phyloP scores from a whole-genome alignment of 192 early-diverging fungal species.

The Coemansia sp. region DNA sequence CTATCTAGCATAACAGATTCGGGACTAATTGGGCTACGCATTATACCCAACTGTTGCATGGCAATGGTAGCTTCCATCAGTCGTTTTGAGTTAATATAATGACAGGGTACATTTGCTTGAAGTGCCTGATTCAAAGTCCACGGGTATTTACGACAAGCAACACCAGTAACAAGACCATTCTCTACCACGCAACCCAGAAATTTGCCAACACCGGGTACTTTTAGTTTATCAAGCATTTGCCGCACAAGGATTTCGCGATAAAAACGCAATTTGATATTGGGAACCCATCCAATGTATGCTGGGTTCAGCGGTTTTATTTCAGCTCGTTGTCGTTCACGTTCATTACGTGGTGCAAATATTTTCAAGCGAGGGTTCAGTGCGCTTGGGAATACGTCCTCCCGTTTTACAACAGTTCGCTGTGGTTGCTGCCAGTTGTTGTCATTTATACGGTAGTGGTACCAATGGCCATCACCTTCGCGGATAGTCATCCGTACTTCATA shows the following conservation, averaged over 20 bases:
- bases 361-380: not conserved
- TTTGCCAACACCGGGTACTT: conserved; percentile 7
- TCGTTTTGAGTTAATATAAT: conserved; percentile 4
- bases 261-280: conserved; percentile 15
- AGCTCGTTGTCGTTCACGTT: conserved; percentile 6
- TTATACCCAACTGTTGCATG: conserved; percentile 11
- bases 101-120: conserved; percentile 1
- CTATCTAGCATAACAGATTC: conserved; percentile 12
- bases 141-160: not conserved
- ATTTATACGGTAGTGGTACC: conserved; percentile 20
- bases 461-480: conserved; percentile 6
- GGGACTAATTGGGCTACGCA: conserved; percentile 6
- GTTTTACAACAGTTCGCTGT: conserved; percentile 2
- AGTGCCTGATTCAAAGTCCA: conserved; percentile 13
- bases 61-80: conserved; percentile 3
- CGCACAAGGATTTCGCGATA: conserved; percentile 13
- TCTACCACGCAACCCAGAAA: conserved; percentile 19
- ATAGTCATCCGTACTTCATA: conserved; percentile 21
- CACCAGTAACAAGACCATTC: conserved; percentile 17
- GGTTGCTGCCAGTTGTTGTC: conserved; percentile 3
- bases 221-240: conserved; percentile 2
- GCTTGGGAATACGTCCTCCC: conserved; percentile 13
- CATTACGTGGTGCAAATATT: not conserved
- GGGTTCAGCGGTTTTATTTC: conserved; percentile 7
- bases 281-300: conserved; percentile 14